Evolutionary conservation across 345 rosid genomes (phyloP), one percentile per base, ranked within the genome.

Genomic region (Citrus unshiu): DNA sequence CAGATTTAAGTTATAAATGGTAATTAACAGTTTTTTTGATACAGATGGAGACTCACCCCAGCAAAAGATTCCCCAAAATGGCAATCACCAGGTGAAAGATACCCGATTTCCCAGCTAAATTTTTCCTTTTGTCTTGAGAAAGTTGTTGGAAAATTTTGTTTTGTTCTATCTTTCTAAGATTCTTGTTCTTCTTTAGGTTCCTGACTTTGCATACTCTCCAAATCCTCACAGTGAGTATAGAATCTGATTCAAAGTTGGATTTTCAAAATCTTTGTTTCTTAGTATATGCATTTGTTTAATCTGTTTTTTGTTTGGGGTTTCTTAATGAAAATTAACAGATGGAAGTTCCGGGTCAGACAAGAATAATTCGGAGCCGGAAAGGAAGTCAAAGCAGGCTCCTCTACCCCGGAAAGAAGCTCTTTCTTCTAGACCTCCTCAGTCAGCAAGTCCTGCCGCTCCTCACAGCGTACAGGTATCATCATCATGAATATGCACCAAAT

Each of bases 21-120:
- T 29, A 62, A 74, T 78, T 76, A 68, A 63, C 40, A n/a, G 16
- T 65, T 65, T 59, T 59, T 74, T 81, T 82, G 82, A 88, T 84
- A 93, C 89, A 49, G 95, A 94, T 87, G 98, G 93, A 83, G 97
- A 93, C 83, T 97, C 98, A 51, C 98, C 98, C 2, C 91, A 82
- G 87, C 95, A 84, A 84, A 94, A 89, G 84, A 64, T 88, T 88
- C 76, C 81, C 56, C 97, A 88, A 77, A 90, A 90, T 66, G 88
- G 88, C 70, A 85, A 86, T 88, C 94, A 90, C 85, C 97, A 94
- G 98, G 98, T 94, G 80, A 84, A 81, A 78, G 32, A 70, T 80
- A 69, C 22, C 68, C 51, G 57, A 43, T 68, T 79, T 81, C 67
- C 78, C 70, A 70, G 56, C 72, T 9, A 39, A 32, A 49, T 51